Conservation (phyloP, 2,329 filamentous ascomycete genomes). For the Blastomyces percursus region DNA sequence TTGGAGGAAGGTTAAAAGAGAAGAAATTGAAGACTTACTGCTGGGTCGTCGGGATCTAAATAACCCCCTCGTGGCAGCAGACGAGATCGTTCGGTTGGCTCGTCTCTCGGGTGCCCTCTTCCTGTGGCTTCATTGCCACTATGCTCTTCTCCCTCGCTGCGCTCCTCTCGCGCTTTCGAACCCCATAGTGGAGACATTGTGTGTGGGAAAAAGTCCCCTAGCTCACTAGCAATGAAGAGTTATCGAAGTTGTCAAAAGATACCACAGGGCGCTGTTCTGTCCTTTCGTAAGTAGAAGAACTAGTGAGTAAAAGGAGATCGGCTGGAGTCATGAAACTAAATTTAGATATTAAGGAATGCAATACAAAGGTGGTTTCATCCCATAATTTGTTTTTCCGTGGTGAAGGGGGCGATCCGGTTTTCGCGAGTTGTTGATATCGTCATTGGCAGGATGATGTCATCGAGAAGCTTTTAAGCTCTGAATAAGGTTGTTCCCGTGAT, state of each 20-base stretch:
- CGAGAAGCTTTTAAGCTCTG: neutral
- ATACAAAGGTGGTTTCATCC: neutral
- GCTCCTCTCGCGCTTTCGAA: constrained; percentile 6
- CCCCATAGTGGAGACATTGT: constrained; percentile 21
- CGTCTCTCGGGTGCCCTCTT: constrained; percentile 15
- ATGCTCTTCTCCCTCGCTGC: neutral
- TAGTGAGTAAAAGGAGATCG: neutral
- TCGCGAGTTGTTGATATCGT: neutral
- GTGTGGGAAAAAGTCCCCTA: constrained; percentile 5
- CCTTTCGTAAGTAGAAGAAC: neutral
- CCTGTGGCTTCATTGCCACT: neutral
- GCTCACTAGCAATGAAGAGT: neutral
- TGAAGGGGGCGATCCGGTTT: neutral
- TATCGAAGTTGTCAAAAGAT: neutral
- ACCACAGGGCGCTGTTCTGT: neutral
- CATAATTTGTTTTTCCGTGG: neutral
- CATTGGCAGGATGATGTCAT: constrained; percentile 3
- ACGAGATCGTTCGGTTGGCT: constrained; percentile 52
- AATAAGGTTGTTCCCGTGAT: constrained; percentile 3
- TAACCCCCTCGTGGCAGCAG: constrained; percentile 59
- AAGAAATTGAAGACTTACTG: constrained; percentile 44
- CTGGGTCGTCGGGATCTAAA: constrained; percentile 68
- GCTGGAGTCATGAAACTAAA: neutral
- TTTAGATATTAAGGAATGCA: neutral
- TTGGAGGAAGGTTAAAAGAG: too few relatives aligned